phyloP scores from a whole-genome alignment of 2,329 filamentous ascomycete genomes.

The Chaetomium olivaceum region DNA sequence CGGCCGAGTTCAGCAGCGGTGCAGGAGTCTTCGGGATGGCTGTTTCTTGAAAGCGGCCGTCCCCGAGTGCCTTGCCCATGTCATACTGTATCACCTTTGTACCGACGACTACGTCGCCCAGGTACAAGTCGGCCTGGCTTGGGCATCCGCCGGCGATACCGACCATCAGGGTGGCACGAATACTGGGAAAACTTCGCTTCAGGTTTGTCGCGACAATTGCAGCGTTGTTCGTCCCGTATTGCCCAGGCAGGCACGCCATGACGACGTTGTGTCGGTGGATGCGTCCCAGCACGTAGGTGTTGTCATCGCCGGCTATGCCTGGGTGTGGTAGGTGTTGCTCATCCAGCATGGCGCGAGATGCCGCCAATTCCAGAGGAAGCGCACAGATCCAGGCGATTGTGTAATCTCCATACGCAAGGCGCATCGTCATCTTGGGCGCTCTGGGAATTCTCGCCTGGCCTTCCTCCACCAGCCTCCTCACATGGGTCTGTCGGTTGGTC shows the following conservation, averaged over 20 bases:
- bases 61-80: conserved; percentile 18
- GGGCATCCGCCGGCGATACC: conserved; percentile 22
- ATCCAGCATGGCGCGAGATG: conserved; percentile 21
- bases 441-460: no score
- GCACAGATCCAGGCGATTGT: conserved; percentile 25
- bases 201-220: conserved; percentile 23
- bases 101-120: conserved; percentile 22
- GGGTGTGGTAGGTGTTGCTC: conserved; percentile 14
- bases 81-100: conserved; percentile 23
- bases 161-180: conserved; percentile 20
- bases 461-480: no score
- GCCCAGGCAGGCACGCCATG: conserved; percentile 17
- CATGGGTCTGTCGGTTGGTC: no score
- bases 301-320: conserved; percentile 17
- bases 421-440: conserved; percentile 13
- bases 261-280: conserved; percentile 23
- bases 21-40: conserved; percentile 20
- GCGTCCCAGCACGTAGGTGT: conserved; percentile 22
- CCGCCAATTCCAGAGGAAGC: conserved; percentile 17
- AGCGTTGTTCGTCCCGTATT: conserved; percentile 24
- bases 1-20: conserved; percentile 18
- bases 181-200: conserved; percentile 19
- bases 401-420: conserved; percentile 16
- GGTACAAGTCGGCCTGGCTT: conserved; percentile 17
- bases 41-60: conserved; percentile 18